phyloP scores from a whole-genome alignment of 345 rosid species.

The Aegle marmelos region DNA sequence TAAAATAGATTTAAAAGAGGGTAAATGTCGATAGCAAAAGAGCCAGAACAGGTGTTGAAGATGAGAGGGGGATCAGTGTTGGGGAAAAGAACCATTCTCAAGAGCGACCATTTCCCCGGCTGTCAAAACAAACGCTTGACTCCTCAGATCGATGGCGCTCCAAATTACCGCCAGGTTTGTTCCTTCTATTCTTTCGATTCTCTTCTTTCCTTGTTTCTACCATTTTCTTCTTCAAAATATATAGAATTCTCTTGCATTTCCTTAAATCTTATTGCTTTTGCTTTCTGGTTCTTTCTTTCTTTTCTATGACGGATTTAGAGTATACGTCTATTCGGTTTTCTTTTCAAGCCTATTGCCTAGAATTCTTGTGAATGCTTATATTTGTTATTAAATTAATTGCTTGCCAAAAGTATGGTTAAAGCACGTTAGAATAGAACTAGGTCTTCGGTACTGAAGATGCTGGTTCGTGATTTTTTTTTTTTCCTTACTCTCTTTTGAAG shows the following conservation, averaged over 20 bases:
- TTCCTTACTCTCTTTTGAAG: background rate
- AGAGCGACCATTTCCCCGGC: conserved; percentile 99
- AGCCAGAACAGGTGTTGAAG: conserved; percentile 90
- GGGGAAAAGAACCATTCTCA: conserved; percentile 95
- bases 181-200: background rate
- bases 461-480: background rate
- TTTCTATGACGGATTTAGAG: background rate
- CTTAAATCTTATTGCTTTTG: background rate
- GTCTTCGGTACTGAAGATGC: background rate
- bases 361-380: background rate
- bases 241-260: background rate
- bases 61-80: conserved; percentile 90
- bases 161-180: conserved; percentile 92
- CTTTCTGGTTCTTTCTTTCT: background rate
- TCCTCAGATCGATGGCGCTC: conserved; percentile 96
- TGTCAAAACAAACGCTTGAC: conserved; percentile 90
- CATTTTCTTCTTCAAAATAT: background rate
- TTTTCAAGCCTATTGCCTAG: background rate
- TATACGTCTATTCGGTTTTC: background rate
- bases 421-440: background rate
- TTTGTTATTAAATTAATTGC: background rate
- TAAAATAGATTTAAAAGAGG: conserved; percentile 15
- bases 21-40: conserved; percentile 75
- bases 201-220: background rate
- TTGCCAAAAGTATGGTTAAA: background rate